Percentiles rank a stretch among this genome's conserved stretches.
These are phyloP conservation scores for Physcia stellaris DNA, from an alignment of 495 filamentous ascomycete genomes.

Conservation along the genomic window DNA sequence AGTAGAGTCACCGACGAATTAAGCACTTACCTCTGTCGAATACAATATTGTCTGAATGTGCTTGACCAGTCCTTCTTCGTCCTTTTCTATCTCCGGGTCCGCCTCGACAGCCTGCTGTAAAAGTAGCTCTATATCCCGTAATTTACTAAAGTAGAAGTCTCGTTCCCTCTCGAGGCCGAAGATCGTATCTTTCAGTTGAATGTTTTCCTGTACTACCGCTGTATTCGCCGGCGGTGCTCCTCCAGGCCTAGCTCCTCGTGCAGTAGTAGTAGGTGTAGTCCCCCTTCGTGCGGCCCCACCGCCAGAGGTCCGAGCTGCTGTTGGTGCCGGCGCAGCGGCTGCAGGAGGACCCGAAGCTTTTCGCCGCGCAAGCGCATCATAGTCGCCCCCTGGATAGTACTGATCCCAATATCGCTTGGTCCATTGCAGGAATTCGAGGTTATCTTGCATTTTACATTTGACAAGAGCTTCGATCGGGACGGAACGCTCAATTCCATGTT, in stretches of 20 bases:
- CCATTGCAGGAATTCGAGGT: slow-evolving; percentile 98
- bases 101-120: slow-evolving; percentile 84
- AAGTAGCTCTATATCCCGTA: slow-evolving; percentile 90
- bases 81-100: slow-evolving; percentile 81
- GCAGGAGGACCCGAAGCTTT: slow-evolving; percentile 60
- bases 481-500: slow-evolving; percentile 72
- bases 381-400: slow-evolving; percentile 91
- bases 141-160: slow-evolving; percentile 98
- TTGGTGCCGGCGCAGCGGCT: slow-evolving; percentile 27
- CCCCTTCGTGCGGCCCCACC: slow-evolving; percentile 47
- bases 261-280: slow-evolving; percentile 55
- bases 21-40: slow-evolving; percentile 66
- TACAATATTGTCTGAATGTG: slow-evolving; percentile 93
- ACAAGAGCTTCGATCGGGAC: slow-evolving; percentile 78
- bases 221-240: slow-evolving; percentile 44
- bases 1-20: background rate
- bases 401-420: slow-evolving; percentile 95
- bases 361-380: slow-evolving; percentile 74
- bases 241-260: slow-evolving; percentile 25
- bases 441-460: slow-evolving; percentile 99
- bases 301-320: slow-evolving; percentile 24
- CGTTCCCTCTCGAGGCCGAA: slow-evolving; percentile 82
- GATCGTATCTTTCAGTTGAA: slow-evolving; percentile 71
- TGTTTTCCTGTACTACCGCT: slow-evolving; percentile 67
- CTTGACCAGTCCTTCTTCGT: slow-evolving; percentile 80